Evolutionary conservation across 139 green algal genomes (phyloP).

Genomic region (Coelastrella sp.): DNA sequence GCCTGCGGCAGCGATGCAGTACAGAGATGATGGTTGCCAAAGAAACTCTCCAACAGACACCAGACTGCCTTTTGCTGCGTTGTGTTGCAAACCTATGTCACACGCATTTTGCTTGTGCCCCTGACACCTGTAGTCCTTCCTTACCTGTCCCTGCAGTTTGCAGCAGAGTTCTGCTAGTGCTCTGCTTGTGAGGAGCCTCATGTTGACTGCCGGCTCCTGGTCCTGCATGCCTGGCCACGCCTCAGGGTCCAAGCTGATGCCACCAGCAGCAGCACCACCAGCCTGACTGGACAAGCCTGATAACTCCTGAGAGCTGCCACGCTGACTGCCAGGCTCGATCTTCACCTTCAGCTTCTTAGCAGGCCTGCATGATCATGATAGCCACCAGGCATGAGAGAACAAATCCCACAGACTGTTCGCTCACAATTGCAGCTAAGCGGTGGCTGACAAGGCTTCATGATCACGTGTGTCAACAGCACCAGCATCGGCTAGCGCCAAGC

Average conservation of each 20-base stretch:
- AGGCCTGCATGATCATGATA: neutral
- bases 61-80: neutral
- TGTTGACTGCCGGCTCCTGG: constrained; percentile 19
- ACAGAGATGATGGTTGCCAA: neutral
- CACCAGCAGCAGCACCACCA: constrained; percentile 13
- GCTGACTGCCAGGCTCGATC: neutral
- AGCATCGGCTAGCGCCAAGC: neutral
- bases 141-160: constrained; percentile 44
- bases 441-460: too few relatives aligned
- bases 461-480: too few relatives aligned
- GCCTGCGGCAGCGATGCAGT: too few relatives aligned
- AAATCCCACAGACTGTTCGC: too few relatives aligned
- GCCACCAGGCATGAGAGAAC: neutral
- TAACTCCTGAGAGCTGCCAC: neutral
- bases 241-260: constrained; percentile 35
- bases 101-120: too few relatives aligned
- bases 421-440: too few relatives aligned
- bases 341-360: constrained; percentile 29
- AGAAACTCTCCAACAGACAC: neutral
- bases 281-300: neutral
- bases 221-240: neutral
- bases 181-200: constrained; percentile 20
- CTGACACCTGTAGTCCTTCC: neutral
- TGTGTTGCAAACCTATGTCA: too few relatives aligned
- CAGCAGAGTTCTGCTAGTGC: constrained; percentile 53